These are phyloP conservation scores for Pichia nanzhaoensis DNA, from an alignment of 805 yeast species.

Conservation along the genomic window DNA sequence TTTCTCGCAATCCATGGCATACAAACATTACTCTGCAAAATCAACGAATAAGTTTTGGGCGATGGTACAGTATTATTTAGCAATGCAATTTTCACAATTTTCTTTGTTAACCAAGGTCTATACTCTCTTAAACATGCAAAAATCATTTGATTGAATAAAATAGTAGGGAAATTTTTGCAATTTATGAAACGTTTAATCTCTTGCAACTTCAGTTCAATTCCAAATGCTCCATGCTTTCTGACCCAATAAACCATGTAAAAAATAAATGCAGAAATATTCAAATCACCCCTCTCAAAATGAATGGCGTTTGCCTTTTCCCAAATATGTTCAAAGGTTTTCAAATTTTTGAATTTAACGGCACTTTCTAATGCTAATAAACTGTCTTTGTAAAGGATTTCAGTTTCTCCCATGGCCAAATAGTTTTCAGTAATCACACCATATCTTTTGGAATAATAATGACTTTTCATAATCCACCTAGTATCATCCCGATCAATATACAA, in stretches of 20 bases:
- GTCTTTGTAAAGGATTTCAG: constrained; percentile 13
- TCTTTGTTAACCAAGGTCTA: constrained; percentile 16
- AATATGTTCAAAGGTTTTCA: constrained; percentile 15
- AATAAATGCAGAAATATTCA: constrained; percentile 17
- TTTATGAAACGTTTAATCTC: constrained; percentile 10
- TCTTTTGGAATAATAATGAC: constrained; percentile 22
- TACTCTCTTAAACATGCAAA: constrained; percentile 18
- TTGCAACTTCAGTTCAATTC: constrained; percentile 15
- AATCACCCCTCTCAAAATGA: constrained; percentile 7
- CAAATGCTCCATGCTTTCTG: constrained; percentile 14
- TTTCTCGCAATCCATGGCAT: constrained; percentile 13
- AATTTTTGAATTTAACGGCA: constrained; percentile 15
- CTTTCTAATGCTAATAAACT: constrained; percentile 21
- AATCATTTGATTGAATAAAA: constrained; percentile 24
- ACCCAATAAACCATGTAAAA: constrained; percentile 20
- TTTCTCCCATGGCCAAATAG: constrained; percentile 11
- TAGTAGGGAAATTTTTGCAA: constrained; percentile 16
- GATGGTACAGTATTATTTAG: constrained; percentile 13
- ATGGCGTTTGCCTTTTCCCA: constrained; percentile 17
- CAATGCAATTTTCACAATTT: constrained; percentile 17
- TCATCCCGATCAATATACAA: constrained; percentile 16
- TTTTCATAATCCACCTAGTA: constrained; percentile 20
- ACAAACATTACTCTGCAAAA: constrained; percentile 21
- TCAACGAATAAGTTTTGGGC: constrained; percentile 25
- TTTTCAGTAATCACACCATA: constrained; percentile 18